Conservation (phyloP, 129 eudicot species). For the Flaveria linearis region DNA sequence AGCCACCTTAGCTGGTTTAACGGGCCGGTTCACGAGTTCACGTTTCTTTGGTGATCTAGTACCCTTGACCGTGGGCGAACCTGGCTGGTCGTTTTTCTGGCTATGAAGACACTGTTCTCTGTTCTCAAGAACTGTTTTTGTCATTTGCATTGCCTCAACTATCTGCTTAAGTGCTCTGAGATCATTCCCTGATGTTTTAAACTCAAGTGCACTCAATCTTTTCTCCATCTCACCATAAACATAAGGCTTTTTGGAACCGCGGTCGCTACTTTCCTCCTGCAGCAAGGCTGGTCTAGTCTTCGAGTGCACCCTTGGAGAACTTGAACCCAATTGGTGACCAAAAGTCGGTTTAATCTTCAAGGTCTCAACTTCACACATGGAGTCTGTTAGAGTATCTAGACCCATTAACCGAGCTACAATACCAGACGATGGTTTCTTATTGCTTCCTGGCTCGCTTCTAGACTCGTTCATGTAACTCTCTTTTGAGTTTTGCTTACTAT, state of each 20-base stretch:
- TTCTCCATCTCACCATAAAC: constrained; percentile 82
- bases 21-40: constrained; percentile 28
- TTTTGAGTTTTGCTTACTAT: constrained; percentile 59
- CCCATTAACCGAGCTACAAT: constrained; percentile 93
- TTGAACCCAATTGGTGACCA: constrained; percentile 32
- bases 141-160: constrained; percentile 78
- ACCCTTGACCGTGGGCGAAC: constrained; percentile 42
- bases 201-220: constrained; percentile 66
- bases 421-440: constrained; percentile 57
- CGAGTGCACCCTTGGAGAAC: constrained; percentile 8
- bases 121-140: constrained; percentile 41
- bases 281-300: constrained; percentile 5
- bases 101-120: constrained; percentile 32
- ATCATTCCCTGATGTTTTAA: constrained; percentile 80
- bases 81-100: constrained; percentile 21
- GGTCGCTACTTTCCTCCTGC: constrained; percentile 30
- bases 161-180: constrained; percentile 91
- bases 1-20: constrained; percentile 40
- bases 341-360: constrained; percentile 24
- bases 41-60: constrained; percentile 37
- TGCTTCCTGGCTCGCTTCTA: constrained; percentile 63
- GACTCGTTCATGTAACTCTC: constrained; percentile 37
- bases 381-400: constrained; percentile 56
- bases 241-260: constrained; percentile 38
- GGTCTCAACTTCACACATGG: constrained; percentile 30